Evolutionary conservation across 352 stramenopile genomes (phyloP).

Genomic region (Phytopythium chamaehyphon): DNA sequence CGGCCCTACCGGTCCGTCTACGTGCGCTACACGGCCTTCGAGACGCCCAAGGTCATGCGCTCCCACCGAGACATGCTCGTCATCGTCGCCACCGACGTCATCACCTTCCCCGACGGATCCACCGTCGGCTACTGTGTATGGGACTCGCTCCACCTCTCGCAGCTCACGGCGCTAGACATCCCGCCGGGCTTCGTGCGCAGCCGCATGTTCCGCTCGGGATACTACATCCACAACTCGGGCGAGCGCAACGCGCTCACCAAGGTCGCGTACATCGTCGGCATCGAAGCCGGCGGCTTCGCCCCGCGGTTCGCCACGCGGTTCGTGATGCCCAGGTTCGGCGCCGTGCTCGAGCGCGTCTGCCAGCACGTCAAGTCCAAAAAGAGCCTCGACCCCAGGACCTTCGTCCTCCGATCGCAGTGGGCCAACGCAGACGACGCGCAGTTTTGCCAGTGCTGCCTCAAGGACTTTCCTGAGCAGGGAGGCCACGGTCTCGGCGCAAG

Average conservation of each 20-base stretch:
- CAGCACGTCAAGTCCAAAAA: constrained; percentile 16
- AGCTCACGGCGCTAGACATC: constrained; percentile 28
- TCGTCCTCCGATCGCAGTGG: constrained; percentile 26
- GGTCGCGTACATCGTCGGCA: constrained; percentile 34
- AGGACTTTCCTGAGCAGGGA: constrained; percentile 16
- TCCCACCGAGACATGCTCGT: constrained; percentile 39
- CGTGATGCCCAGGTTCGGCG: constrained; percentile 32
- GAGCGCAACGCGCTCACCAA: constrained; percentile 20
- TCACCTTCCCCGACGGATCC: constrained; percentile 25
- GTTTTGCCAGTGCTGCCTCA: constrained; percentile 38
- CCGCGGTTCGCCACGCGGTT: constrained; percentile 29
- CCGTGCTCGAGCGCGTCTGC: constrained; percentile 32
- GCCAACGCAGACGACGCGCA: constrained; percentile 22
- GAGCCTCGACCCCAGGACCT: constrained; percentile 25
- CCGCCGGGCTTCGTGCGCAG: constrained; percentile 28
- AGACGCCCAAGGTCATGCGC: constrained; percentile 24
- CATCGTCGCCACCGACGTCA: constrained; percentile 32
- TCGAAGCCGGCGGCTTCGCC: constrained; percentile 30
- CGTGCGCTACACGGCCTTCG: constrained; percentile 35
- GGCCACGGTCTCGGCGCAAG: neutral
- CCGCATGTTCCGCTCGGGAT: constrained; percentile 39
- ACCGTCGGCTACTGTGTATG: constrained; percentile 41
- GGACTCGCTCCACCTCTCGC: constrained; percentile 35
- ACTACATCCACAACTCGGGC: constrained; percentile 35
- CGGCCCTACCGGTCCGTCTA: constrained; percentile 31